Evolutionary conservation across 345 rosid genomes (phyloP).

Genomic region (Populus euphratica): DNA sequence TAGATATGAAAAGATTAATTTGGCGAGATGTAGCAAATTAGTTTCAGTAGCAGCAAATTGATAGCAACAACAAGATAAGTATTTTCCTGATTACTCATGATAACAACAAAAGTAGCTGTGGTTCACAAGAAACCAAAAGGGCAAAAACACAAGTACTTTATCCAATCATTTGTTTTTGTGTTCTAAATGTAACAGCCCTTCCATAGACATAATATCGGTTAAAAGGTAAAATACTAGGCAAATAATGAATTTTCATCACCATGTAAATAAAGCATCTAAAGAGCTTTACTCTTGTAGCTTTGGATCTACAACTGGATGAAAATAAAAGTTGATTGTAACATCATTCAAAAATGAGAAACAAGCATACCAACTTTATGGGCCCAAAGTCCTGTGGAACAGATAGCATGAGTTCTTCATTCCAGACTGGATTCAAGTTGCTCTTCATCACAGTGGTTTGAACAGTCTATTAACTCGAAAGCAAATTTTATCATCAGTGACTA

Average conservation of each 20-base stretch:
- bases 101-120: neutral
- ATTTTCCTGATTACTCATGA: neutral
- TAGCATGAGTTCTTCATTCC: conserved; percentile 49
- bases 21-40: neutral
- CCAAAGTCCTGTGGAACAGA: conserved; percentile 47
- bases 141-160: neutral
- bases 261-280: neutral
- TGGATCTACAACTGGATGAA: neutral
- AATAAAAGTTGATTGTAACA: neutral
- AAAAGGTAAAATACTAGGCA: neutral
- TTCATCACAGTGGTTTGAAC: conserved; percentile 41
- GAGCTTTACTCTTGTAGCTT: neutral
- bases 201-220: neutral
- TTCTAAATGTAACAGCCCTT: neutral
- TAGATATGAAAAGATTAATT: neutral
- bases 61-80: neutral
- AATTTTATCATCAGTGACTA: neutral
- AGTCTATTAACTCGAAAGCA: conserved; percentile 18
- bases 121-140: neutral
- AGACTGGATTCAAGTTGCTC: conserved; percentile 54
- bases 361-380: conserved; percentile 46
- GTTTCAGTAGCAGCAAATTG: neutral
- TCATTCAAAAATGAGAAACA: neutral
- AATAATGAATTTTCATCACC: neutral
- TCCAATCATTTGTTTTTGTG: neutral